A percentile compares a stretch with the other conserved stretches of the same genome.
Conservation (phyloP, 2,329 filamentous ascomycete genomes). For the Pseudocercospora crystallina region DNA sequence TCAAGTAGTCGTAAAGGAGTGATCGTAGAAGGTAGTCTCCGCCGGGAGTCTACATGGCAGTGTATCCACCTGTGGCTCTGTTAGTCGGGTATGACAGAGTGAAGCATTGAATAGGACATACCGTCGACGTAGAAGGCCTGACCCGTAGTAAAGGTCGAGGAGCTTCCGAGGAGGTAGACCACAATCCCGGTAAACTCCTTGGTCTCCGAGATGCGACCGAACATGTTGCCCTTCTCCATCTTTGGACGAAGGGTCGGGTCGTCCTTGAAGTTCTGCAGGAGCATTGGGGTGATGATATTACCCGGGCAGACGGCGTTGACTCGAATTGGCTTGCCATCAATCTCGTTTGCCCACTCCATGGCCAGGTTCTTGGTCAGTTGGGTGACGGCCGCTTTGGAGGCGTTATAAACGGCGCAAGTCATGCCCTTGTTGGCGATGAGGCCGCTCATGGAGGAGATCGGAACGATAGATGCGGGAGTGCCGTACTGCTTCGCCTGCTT, state of each 20-base stretch:
- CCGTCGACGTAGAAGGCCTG: conserved; percentile 31
- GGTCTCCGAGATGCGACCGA: conserved; percentile 32
- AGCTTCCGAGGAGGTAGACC: conserved; percentile 34
- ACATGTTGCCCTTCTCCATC: conserved; percentile 37
- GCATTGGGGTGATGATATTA: conserved; percentile 37
- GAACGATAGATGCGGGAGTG: conserved; percentile 50
- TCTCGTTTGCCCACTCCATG: conserved; percentile 37
- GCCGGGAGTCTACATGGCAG: too few relatives aligned
- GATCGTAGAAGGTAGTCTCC: too few relatives aligned
- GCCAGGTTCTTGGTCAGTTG: conserved; percentile 21
- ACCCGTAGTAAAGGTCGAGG: conserved; percentile 32
- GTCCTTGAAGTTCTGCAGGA: conserved; percentile 33
- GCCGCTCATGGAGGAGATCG: conserved; percentile 54
- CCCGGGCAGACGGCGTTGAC: conserved; percentile 37
- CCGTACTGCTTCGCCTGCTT: conserved; percentile 52
- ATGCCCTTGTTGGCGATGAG: conserved; percentile 31
- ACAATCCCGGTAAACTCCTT: conserved; percentile 33
- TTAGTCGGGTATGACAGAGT: too few relatives aligned
- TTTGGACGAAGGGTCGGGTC: conserved; percentile 28
- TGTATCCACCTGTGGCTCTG: too few relatives aligned
- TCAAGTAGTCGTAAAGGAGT: too few relatives aligned
- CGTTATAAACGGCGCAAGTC: conserved; percentile 26
- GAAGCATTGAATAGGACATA: too few relatives aligned
- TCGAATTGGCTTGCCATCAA: conserved; percentile 31
- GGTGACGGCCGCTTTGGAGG: conserved; percentile 39